Conservation (phyloP, 495 filamentous ascomycete genomes). For the Aspergillus conjunctus region DNA sequence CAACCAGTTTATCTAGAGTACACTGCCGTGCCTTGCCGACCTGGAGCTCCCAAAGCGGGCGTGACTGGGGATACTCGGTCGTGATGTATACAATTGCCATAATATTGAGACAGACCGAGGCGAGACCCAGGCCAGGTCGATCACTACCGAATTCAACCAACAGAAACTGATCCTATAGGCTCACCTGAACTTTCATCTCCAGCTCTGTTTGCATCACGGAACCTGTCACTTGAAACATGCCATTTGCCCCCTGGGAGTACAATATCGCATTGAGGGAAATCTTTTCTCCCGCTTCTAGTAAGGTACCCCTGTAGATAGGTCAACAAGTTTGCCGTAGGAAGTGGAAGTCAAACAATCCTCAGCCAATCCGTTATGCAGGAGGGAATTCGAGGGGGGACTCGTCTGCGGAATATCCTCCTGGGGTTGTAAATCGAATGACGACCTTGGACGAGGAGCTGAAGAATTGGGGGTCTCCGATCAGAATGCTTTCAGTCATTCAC, state of each 20-base stretch:
- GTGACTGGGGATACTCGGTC: slow-evolving; percentile 7
- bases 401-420: too few relatives aligned
- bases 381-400: too few relatives aligned
- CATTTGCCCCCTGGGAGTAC: slow-evolving; percentile 1
- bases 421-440: too few relatives aligned
- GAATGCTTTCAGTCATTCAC: too few relatives aligned
- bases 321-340: too few relatives aligned
- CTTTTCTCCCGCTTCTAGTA: not conserved
- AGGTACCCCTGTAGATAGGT: not conserved
- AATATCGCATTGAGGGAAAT: not conserved
- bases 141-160: not conserved
- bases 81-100: slow-evolving; percentile 18
- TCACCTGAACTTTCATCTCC: not conserved
- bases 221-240: not conserved
- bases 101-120: slow-evolving; percentile 7
- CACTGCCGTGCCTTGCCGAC: slow-evolving; percentile 16
- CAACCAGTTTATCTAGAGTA: not conserved
- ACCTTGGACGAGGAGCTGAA: too few relatives aligned
- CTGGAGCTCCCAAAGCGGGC: slow-evolving; percentile 20
- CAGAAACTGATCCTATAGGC: not conserved
- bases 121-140: not conserved
- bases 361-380: too few relatives aligned
- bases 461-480: too few relatives aligned
- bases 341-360: too few relatives aligned
- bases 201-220: not conserved